These are phyloP conservation scores for Kwoniella europaea DNA, from an alignment of 768 basidiomycete species.

Conservation along the genomic window DNA sequence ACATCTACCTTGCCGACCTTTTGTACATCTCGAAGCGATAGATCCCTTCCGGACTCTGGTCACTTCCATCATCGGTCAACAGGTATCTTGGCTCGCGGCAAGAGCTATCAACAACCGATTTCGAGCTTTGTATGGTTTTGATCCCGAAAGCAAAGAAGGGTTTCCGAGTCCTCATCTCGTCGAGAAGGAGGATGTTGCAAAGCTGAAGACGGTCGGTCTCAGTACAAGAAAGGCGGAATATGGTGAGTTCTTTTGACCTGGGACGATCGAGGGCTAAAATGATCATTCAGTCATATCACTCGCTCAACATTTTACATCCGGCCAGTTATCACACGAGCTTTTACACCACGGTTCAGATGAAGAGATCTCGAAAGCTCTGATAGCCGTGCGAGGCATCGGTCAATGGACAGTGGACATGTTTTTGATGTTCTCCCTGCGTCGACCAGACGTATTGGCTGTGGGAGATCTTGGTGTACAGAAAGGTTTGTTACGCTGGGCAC, in stretches of 20 bases:
- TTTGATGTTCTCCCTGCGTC: conserved; percentile 80
- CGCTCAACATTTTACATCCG: conserved; percentile 78
- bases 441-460: conserved; percentile 78
- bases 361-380: conserved; percentile 74
- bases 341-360: conserved; percentile 75
- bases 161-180: conserved; percentile 79
- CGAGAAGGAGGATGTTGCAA: conserved; percentile 65
- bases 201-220: conserved; percentile 74
- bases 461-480: conserved; percentile 81
- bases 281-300: conserved; percentile 70
- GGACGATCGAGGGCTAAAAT: neutral
- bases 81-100: conserved; percentile 78
- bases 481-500: conserved; percentile 56
- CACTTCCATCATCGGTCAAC: conserved; percentile 71
- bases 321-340: conserved; percentile 74
- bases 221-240: conserved; percentile 89
- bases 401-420: conserved; percentile 82
- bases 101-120: conserved; percentile 81
- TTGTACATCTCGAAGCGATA: conserved; percentile 72
- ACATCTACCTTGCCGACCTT: conserved; percentile 74
- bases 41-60: conserved; percentile 83
- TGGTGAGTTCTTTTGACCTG: conserved; percentile 61
- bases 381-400: conserved; percentile 79
- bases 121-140: conserved; percentile 72
- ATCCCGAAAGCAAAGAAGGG: conserved; percentile 22